A percentile compares a stretch with the other conserved stretches of the same genome.
These are phyloP conservation scores for Termitomyces sp. DNA, from an alignment of 768 basidiomycete species.

Conservation along the genomic window DNA sequence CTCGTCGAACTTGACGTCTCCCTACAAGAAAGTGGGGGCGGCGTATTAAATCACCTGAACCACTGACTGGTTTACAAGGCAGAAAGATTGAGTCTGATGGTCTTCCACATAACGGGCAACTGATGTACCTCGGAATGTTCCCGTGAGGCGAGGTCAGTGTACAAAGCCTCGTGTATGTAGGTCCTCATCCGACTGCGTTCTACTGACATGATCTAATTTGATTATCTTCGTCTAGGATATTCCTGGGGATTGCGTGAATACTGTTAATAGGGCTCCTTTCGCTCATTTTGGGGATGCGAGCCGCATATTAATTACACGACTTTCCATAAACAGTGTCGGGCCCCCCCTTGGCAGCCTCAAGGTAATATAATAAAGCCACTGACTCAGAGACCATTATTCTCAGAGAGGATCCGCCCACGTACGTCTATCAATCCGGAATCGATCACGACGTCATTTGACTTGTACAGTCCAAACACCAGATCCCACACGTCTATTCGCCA, in stretches of 20 bases:
- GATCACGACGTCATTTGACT: slow-evolving; percentile 4
- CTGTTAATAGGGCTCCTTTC: not conserved
- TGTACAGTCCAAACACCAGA: not conserved
- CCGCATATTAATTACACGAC: slow-evolving; percentile 1
- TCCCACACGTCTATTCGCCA: not conserved
- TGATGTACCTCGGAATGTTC: slow-evolving; percentile 7
- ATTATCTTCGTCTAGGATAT: not conserved
- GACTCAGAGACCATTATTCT: not conserved
- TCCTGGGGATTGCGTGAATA: not conserved
- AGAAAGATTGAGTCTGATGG: not conserved
- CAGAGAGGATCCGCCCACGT: not conserved
- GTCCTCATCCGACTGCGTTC: not conserved
- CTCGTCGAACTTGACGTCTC: not conserved
- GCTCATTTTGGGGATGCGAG: not conserved
- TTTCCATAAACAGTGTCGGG: not conserved
- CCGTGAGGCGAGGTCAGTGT: slow-evolving; percentile 4
- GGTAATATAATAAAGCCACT: not conserved
- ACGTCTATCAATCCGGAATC: not conserved
- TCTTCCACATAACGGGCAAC: not conserved
- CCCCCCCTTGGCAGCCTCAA: not conserved
- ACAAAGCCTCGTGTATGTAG: slow-evolving; percentile 7
- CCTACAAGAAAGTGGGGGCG: not conserved
- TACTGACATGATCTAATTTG: slow-evolving; percentile 3
- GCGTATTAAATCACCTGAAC: not conserved
- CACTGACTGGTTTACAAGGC: not conserved